Conservation (phyloP, 176 grass and related monocot species). For the Oryza longistaminata region DNA sequence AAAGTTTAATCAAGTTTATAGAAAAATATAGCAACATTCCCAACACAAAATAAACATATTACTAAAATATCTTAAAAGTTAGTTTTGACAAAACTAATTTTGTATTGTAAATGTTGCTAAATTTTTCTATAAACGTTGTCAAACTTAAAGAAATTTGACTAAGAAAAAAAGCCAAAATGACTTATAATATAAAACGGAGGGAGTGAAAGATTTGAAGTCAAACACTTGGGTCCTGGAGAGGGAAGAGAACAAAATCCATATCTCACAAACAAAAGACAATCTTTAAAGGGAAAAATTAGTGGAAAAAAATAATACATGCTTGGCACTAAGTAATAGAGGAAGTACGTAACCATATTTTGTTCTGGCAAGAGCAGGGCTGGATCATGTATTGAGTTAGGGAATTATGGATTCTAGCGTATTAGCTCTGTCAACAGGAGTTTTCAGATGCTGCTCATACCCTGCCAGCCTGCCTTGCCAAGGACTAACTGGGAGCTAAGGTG, state of each 20-base stretch:
- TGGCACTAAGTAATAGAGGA: not conserved
- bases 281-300: not conserved
- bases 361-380: not conserved
- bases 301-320: not conserved
- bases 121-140: no score
- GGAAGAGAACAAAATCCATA: not conserved
- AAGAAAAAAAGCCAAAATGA: no score
- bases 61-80: no score
- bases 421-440: not conserved
- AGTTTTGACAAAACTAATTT: no score
- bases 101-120: no score
- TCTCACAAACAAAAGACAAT: not conserved
- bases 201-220: not conserved
- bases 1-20: no score
- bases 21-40: no score
- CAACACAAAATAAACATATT: no score
- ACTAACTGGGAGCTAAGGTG: not conserved
- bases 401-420: not conserved
- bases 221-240: not conserved
- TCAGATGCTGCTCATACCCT: not conserved
- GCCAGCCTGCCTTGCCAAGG: not conserved
- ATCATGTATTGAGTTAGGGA: not conserved
- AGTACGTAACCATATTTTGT: not conserved
- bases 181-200: no score
- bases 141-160: no score